Conservation (phyloP, 106 monocot genomes). For the Ottelia alismoides region DNA sequence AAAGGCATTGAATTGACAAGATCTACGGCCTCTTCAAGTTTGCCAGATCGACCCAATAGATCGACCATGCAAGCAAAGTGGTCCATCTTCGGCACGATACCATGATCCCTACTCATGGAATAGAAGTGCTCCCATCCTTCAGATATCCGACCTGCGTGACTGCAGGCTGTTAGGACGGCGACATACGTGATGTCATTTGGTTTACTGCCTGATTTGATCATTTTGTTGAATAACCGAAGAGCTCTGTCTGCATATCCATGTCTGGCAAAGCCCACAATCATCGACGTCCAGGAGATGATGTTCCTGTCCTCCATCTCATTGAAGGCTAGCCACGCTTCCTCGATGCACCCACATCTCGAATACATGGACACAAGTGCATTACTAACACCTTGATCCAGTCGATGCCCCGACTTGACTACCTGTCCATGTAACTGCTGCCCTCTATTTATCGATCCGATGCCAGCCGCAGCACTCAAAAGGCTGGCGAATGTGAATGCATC, state of each 20-base stretch:
- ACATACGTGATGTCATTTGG: conserved; percentile 67
- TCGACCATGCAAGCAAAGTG: conserved; percentile 92
- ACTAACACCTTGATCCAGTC: conserved; percentile 25
- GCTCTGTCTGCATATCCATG: conserved; percentile 49
- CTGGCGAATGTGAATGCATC: conserved; percentile 68
- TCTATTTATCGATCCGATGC: conserved; percentile 41
- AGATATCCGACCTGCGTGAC: conserved; percentile 53
- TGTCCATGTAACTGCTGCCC: conserved; percentile 59
- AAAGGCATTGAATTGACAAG: conserved; percentile 53
- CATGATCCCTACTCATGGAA: conserved; percentile 39
- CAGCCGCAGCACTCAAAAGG: conserved; percentile 59
- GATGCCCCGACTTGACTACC: conserved; percentile 41
- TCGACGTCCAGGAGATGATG: conserved; percentile 73
- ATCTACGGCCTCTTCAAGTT: conserved; percentile 42
- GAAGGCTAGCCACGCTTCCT: conserved; percentile 50
- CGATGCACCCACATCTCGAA: conserved; percentile 59
- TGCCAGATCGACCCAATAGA: conserved; percentile 58
- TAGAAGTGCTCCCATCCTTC: conserved; percentile 52
- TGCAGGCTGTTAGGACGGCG: conserved; percentile 79
- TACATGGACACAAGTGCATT: conserved; percentile 90
- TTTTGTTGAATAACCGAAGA: conserved; percentile 39
- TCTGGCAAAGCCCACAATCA: conserved; percentile 69
- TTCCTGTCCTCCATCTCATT: conserved; percentile 33
- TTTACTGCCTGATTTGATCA: conserved; percentile 30
- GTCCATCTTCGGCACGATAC: conserved; percentile 50